Evolutionary conservation across 352 stramenopile genomes (phyloP).

Genomic region (Pythium aquatile): DNA sequence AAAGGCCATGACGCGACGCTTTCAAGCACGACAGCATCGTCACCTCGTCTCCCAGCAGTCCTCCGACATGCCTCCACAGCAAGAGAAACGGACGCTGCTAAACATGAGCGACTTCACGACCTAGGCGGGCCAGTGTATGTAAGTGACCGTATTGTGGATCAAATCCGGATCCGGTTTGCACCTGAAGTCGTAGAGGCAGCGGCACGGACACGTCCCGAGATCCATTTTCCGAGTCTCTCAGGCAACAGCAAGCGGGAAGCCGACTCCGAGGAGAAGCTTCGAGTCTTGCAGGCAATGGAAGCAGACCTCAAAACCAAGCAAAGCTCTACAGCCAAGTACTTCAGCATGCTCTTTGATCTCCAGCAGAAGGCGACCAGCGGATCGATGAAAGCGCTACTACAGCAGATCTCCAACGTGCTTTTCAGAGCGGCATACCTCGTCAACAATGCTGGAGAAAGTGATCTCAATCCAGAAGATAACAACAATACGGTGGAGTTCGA

Average conservation of each 20-base stretch:
- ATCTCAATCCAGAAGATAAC: neutral
- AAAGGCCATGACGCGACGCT: neutral
- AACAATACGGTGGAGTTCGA: conserved; percentile 3
- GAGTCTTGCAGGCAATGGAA: conserved; percentile 88
- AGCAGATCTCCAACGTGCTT: conserved; percentile 26
- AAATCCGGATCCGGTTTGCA: conserved; percentile 11
- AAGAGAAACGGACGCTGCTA: conserved; percentile 22
- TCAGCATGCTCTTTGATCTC: conserved; percentile 32
- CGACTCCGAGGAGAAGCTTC: conserved; percentile 62
- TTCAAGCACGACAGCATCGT: neutral
- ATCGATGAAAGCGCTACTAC: conserved; percentile 32
- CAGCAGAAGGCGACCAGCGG: conserved; percentile 23
- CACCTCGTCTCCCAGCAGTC: conserved; percentile 3
- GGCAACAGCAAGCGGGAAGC: conserved; percentile 65
- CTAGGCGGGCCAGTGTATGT: neutral
- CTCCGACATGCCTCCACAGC: conserved; percentile 15
- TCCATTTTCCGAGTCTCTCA: conserved; percentile 85
- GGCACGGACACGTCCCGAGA: neutral
- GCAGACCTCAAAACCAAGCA: conserved; percentile 14
- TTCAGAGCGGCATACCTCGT: conserved; percentile 24
- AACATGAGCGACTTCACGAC: neutral
- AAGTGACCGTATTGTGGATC: neutral
- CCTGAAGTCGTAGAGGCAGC: neutral
- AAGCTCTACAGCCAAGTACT: conserved; percentile 30
- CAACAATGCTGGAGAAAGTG: neutral